These are phyloP conservation scores for Pleurotus sapidus DNA, from an alignment of 768 basidiomycete genomes.

Conservation along the genomic window DNA sequence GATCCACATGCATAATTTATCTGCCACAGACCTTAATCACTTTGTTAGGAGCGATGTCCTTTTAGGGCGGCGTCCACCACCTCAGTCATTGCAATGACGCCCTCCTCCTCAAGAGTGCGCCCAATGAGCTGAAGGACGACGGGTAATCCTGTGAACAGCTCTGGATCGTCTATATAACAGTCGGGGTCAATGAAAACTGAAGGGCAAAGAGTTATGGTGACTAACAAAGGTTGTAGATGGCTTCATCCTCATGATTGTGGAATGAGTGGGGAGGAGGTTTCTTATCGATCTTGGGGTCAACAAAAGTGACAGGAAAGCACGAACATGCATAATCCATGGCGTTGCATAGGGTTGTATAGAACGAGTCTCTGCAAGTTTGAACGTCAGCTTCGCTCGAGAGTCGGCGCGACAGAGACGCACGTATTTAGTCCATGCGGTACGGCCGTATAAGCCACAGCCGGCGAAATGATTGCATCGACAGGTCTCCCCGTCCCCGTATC, in stretches of 20 bases:
- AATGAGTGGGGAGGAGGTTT: constrained; percentile 45
- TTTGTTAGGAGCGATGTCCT: neutral
- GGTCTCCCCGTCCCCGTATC: constrained; percentile 67
- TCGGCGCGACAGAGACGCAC: constrained; percentile 29
- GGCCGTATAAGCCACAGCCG: constrained; percentile 58
- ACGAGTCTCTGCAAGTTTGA: constrained; percentile 30
- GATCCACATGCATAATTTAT: neutral
- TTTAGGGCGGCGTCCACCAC: constrained; percentile 57
- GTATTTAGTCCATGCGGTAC: constrained; percentile 58
- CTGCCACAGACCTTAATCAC: neutral
- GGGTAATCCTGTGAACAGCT: constrained; percentile 53
- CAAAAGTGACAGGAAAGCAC: constrained; percentile 61
- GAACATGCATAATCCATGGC: constrained; percentile 62
- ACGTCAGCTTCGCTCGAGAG: constrained; percentile 7
- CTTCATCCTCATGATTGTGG: constrained; percentile 43
- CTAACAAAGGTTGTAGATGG: constrained; percentile 53
- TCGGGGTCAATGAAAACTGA: neutral
- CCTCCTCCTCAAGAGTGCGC: constrained; percentile 73
- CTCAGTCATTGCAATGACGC: constrained; percentile 65
- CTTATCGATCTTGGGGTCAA: constrained; percentile 52
- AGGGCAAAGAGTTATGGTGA: neutral
- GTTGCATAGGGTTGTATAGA: constrained; percentile 68
- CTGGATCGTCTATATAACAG: constrained; percentile 50
- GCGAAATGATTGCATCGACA: constrained; percentile 72
- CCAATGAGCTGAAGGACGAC: constrained; percentile 66